A percentile compares a stretch with the other conserved stretches of the same genome.
phyloP scores from a whole-genome alignment of 352 stramenopile species.

The Thraustochytrium sp. region DNA sequence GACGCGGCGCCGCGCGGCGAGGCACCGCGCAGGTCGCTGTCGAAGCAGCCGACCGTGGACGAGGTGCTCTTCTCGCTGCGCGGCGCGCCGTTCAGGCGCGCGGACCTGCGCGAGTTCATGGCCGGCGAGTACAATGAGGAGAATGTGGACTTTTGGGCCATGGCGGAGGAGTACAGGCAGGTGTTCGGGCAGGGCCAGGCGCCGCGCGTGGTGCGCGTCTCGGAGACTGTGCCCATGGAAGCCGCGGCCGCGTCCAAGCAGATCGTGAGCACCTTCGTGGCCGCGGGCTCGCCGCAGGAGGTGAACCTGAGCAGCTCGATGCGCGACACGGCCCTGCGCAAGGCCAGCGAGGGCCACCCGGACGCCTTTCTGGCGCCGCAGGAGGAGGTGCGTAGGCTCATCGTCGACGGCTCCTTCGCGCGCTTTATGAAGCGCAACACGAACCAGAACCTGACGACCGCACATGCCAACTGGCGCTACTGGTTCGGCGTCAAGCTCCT shows the following conservation, averaged over 20 bases:
- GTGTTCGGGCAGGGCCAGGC: neutral
- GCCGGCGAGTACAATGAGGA: neutral
- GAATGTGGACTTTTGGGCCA: neutral
- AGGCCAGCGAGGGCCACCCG: neutral
- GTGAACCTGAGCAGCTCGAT: neutral
- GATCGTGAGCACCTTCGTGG: neutral
- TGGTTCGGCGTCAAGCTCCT: neutral
- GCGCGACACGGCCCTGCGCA: neutral
- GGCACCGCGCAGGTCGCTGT: neutral
- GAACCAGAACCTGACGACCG: neutral
- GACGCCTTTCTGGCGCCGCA: neutral
- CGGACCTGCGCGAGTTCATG: constrained; percentile 5
- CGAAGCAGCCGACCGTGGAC: neutral
- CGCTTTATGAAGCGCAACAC: neutral
- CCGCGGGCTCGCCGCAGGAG: neutral
- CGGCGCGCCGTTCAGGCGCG: neutral
- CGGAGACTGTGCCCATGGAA: neutral
- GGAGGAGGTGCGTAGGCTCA: neutral
- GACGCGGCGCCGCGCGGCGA: neutral
- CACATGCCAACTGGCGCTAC: neutral
- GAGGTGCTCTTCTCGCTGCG: constrained; percentile 2
- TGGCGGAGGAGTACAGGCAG: constrained; percentile 8
- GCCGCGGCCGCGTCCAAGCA: neutral
- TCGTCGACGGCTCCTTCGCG: neutral
- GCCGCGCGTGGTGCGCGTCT: neutral